Base-by-base conservation (phyloP, 164 flowering plant species). In the Macadamia tetraphylla region DNA sequence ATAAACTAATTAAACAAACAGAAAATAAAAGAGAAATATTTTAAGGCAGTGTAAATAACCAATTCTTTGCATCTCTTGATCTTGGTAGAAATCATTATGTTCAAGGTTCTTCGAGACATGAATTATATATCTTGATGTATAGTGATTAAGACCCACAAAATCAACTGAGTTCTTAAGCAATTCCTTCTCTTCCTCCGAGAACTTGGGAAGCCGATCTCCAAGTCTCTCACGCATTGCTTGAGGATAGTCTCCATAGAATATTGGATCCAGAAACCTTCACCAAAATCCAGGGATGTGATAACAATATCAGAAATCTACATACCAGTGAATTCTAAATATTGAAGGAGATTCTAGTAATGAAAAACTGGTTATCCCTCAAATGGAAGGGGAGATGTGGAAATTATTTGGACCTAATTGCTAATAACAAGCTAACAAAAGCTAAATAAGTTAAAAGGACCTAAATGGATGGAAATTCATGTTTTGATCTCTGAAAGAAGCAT, bases 91-190 rank as follows among this genome's bases (percentile, higher is more conserved):
- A 63, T 68, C 73, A 67, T 80, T 66, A 40, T 69, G 79, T 62
- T 85, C 89, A 55, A 70, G 66, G 49, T 69, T 70, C 10, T 75
- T 74, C 29, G 81, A 32, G 15, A 44, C 72, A 71, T 88, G 85
- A 71, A 82, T 70, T 71, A 93, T 84, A 66, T 82, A 86, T 70
- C 97, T 84, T 65, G 96, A 67, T 1, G 98, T 93, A 64, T 93
- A 93, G 72, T 93, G 98, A 78, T 93, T 91, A 48, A 93, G 75
- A 75, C 98, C 98, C 63, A 93, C 60, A 76, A 91, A 93, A 71
- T 93, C 98, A 8, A 82, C 40, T 2, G 89, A 77, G 66, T 80
- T 81, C 74, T 53, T 72, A 32, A 93, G 77, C 63, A 86, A 71
- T 61, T 83, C 82, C 69, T 70, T 84, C 1, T 93, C 94, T 73